Evolutionary conservation across 2,329 filamentous ascomycete genomes (phyloP), one percentile per base, ranked within the genome.

Genomic region (Phoma sp.): DNA sequence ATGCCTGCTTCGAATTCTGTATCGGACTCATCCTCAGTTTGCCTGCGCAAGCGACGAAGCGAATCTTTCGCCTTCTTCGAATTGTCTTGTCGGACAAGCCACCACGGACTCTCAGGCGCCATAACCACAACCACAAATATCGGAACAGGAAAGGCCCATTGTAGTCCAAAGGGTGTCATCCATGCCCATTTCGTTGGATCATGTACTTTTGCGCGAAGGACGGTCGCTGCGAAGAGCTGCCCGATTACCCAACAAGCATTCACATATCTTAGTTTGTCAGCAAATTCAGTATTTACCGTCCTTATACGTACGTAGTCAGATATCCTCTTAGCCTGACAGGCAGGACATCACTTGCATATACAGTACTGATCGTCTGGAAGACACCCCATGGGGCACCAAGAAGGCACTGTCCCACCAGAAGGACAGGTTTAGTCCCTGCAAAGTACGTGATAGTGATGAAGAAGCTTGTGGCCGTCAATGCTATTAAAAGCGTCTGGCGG

Each of bases 41-140:
- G 44, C 11, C 49, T 57, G 11, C 60, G 58, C 18, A 63, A 30
- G 22, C 48, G 57, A 7, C 50, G 52, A 3, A 66, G 46, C 3
- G 55, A 52, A 3, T 29, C 13, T 29, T 88, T 88, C 23, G 88
- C 88, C 10, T 88, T 84, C 6, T 84, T 81, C 32, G 83, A 73
- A 30, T 79, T 80, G 27, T 83, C 84, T 58, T 80, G 82, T 35
- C 87, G 84, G 29, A 90, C 84, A n/a, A 89, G 80, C 86, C 87
- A 89, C 86, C 86, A 89, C 0, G 86, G 86, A 8, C 82, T 86
- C 69, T 89, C 86, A 8, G 87, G 88, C 1, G 87, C 87, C 55
- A 88, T 85, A 60, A 75, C 82, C 59, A 89, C 84, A 51, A 82
- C 85, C 42, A 88, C 68, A 41, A 84, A 79, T 5, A 90, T 79